Base-by-base conservation (phyloP, 2,329 filamentous ascomycete species). In the Epichloe uncinata region DNA sequence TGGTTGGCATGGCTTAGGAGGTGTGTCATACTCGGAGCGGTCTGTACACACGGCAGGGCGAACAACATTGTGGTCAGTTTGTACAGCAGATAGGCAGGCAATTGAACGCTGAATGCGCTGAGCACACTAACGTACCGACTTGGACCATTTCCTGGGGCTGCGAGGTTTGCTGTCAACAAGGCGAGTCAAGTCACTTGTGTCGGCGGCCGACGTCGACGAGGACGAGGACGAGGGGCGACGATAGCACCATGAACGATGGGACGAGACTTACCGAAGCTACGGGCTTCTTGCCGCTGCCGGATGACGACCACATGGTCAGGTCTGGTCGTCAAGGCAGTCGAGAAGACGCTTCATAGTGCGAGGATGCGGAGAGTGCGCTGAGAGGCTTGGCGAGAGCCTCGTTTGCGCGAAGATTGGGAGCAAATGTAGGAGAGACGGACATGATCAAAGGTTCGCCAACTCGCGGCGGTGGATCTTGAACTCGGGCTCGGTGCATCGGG, bases 81-180 rank as follows among this genome's bases (percentile, higher is more conserved):
- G 4, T 26, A 7, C 26, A 30, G 26, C 26, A 30, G 26, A 30
- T 30, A 22, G 26, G 45, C 26, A 11, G 26, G 26, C 20, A 16
- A 26, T 33, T 30, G 26, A 20, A 18, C 11, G 1, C 16, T 11
- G 15, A 33, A 18, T 13, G 36, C 9, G 22, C 22, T 18, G 26
- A 12, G 6, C 18, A 26, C 6, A 26, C 22, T 7, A 18, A 74
- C 76, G 62, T 84, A 97, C 93, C 91, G 75, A 98, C 90, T 85
- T 98, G 91, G 60, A 96, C 87, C 93, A 98, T 98, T 78, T 98
- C 93, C 88, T 97, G 74, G 64, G 71, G 60, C 67, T 59, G 65
- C 61, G 60, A 63, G 64, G 63, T 59, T 58, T 63, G 64, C 57
- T 58, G 63, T 68, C 58, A 69, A 63, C 58, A 57, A 55, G 22